Base-by-base conservation (phyloP, 1,284 basidiomycete species). In the Neolentinus lepideus region DNA sequence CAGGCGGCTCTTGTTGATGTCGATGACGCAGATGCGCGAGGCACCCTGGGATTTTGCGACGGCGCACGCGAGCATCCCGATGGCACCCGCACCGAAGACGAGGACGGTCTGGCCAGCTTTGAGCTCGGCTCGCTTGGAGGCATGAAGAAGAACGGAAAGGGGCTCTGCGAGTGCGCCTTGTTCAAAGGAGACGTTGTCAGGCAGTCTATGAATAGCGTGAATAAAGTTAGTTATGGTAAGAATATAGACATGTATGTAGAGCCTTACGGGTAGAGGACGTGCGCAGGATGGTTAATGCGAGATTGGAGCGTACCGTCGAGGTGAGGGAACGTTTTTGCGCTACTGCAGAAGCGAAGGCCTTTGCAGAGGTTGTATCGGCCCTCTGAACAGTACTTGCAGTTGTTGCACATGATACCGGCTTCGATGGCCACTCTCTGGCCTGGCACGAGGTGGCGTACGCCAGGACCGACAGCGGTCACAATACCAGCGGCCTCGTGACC, bases 351-450 rank as follows among this genome's bases (percentile, higher is more conserved):
- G 59, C 92, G 83, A 84, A 98, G 80, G 63, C 74, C 72, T 63
- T 85, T 85, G 79, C 95, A 98, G 57, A 98, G 84, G 75, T 98
- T 98, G 77, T 98, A 98, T 38, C 92, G 81, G n/a, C 91, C 92
- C 51, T 78, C 77, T 38, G 70, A 63, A 69, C 89, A 90, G 66
- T 77, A 83, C 51, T 73, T 69, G 70, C 88, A 91, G 48, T 76
- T 76, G 57, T 82, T 83, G 75, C 94, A 98, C 77, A 86, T 86
- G 65, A 94, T 82, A 43, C 95, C 95, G 11, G 92, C 90, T 70
- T 98, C 95, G 67, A 98, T 90, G 16, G 94, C 95, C 53, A 98
- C 94, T 52, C 92, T 84, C 71, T 94, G 90, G 51, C 95, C 94
- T 24, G 89, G 81, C 24, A 79, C 74, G 59, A 97, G 74, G 69